Percentiles rank a stretch among this genome's conserved stretches.
phyloP scores from a whole-genome alignment of 129 eudicot genomes.

The Arctium minus region DNA sequence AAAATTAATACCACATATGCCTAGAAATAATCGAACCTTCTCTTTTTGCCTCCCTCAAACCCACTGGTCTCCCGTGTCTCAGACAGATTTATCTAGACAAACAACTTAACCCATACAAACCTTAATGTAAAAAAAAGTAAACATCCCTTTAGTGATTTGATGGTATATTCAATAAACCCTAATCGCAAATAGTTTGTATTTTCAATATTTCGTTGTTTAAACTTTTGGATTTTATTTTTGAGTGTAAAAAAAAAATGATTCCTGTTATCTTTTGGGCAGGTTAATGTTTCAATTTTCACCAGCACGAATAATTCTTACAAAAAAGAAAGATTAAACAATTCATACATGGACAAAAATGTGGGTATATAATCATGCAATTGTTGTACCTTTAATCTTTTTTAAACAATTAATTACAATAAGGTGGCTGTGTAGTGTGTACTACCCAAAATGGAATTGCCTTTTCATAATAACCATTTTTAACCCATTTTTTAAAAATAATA shows the following conservation, averaged over 20 bases:
- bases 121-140: too few relatives aligned
- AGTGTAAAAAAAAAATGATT: neutral
- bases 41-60: too few relatives aligned
- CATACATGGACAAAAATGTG: conserved; percentile 17
- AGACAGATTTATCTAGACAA: too few relatives aligned
- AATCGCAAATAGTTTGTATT: neutral
- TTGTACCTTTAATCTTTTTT: conserved; percentile 13
- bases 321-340: conserved; percentile 5
- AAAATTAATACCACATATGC: too few relatives aligned
- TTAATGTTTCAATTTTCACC: conserved; percentile 28
- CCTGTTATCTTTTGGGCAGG: neutral
- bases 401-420: neutral
- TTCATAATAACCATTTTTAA: neutral
- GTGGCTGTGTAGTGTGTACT: conserved; percentile 16
- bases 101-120: too few relatives aligned
- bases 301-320: conserved; percentile 18
- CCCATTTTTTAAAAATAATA: conserved; percentile 10
- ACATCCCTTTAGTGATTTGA: neutral
- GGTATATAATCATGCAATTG: conserved; percentile 27
- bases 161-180: neutral
- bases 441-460: conserved; percentile 25
- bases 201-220: neutral
- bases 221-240: too few relatives aligned
- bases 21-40: too few relatives aligned
- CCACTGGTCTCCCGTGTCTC: too few relatives aligned